Evolutionary conservation across 768 basidiomycete genomes (phyloP), one percentile per base, ranked within the genome.

Genomic region (Podaxis sp.): DNA sequence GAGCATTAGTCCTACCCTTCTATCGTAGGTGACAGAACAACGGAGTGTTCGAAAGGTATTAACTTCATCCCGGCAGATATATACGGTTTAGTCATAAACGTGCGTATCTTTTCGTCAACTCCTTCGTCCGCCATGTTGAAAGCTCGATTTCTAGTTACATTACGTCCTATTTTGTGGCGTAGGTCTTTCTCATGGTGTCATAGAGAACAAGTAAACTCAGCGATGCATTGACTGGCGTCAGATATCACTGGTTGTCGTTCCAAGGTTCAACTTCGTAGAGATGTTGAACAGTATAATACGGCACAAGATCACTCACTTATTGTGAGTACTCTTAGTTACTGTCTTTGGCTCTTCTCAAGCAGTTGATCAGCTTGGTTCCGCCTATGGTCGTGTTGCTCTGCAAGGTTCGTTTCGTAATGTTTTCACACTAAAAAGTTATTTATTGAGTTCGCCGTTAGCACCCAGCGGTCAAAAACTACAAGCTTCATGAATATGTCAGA

Each of bases 1-100:
- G n/a, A 37, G 17, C 33, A 37, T 11, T 57, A 87, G 86, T 84
- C 24, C 75, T 88, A 24, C 87, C 87, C 13, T 66, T 88, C 8
- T 88, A 84, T 70, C 87, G 86, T 88, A 68, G 71, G 84, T 72
- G 3, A 25, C 17, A 19, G 15, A 7, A 17, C 43, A 46, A 19
- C 1, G 19, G 19, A n/a, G n/a, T 17, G 43, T 17, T 46, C 17
- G 15, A 8, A 7, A 8, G n/a, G 8, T 7, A 19, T n/a, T 46
- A 40, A 41, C 24, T 41, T 52, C 40, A 52, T 40, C 19, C 22
- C 29, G 29, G 24, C 50, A 80, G 88, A 90, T 67, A 88, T 89
- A 7, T 90, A 88, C 69, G 88, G 88, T 15, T 70, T 89, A 24
- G 80, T 87, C 19, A 80, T 87, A 61, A 85, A 82, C 70, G 82